Conservation (phyloP, 352 stramenopile species). For the Peronosclerospora sorghi region DNA sequence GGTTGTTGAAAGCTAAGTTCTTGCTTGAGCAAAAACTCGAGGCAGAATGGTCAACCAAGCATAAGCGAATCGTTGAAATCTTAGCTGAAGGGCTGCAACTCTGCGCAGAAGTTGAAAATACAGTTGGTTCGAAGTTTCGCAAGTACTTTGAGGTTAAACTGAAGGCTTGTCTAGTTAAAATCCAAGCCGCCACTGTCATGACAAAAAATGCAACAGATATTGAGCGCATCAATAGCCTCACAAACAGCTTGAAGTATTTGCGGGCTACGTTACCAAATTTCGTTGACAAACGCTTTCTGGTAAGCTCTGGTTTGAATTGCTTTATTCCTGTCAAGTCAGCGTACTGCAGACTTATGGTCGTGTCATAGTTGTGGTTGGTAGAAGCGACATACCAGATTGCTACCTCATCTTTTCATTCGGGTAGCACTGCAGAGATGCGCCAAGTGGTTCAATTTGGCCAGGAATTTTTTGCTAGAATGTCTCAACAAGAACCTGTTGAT, state of each 20-base stretch:
- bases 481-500: constrained; percentile 12
- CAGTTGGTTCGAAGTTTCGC: constrained; percentile 12
- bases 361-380: constrained; percentile 48
- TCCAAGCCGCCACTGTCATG: constrained; percentile 32
- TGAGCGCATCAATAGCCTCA: constrained; percentile 16
- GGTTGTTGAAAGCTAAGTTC: constrained; percentile 47
- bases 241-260: constrained; percentile 39
- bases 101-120: constrained; percentile 16
- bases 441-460: constrained; percentile 36
- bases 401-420: constrained; percentile 29
- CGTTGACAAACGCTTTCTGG: constrained; percentile 42
- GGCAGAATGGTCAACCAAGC: constrained; percentile 20
- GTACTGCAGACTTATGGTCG: constrained; percentile 4
- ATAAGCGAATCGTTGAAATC: constrained; percentile 30
- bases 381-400: constrained; percentile 47
- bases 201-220: constrained; percentile 14
- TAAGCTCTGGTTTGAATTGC: constrained; percentile 18
- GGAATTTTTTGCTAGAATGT: constrained; percentile 27
- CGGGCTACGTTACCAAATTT: constrained; percentile 31
- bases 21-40: constrained; percentile 39
- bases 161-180: constrained; percentile 36
- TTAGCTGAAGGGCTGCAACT: constrained; percentile 34
- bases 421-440: constrained; percentile 12
- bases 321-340: background rate
- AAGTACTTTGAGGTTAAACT: constrained; percentile 46